Evolutionary conservation across 768 basidiomycete species (phyloP), one percentile per base, ranked within the genome.

Genomic region (Calvatia gigantea): DNA sequence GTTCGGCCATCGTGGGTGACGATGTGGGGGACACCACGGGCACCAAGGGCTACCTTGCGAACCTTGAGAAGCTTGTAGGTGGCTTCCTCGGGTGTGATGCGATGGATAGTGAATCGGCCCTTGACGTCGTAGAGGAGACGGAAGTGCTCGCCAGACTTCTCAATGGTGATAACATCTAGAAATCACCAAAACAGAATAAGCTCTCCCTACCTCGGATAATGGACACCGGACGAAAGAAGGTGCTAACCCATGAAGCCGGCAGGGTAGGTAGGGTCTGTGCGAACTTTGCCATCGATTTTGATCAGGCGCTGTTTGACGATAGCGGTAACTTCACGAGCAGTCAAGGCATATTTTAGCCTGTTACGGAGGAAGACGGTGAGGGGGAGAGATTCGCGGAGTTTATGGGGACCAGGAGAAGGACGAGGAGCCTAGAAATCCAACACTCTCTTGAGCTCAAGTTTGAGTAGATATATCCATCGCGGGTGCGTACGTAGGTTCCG

Each of bases 1-100:
- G 97, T 99, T 71, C 97, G 94, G 51, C 97, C 97, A 68, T 99
- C 97, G 79, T 99, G 97, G 63, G 96, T 98, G 75, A 98, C 92
- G 64, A 99, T 80, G 81, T 95, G 87, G 52, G 97, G 97, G 46
- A 99, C 94, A 64, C 94, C 94, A 70, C 91, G 90, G 63, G 84
- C 81, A 58, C 97, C 97, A 62, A 98, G 77, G 60, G 94, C 93
- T 38, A 96, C 89, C 65, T 85, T 88, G 72, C 85, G 85, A 66
- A 99, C 97, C 71, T 94, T 94, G 70, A 91, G 82, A 68, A 99
- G 92, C 76, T 98, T 98, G 86, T 94, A 98, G 65, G 81, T 78
- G 46, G 96, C 94, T 75, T 99, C 97, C 76, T 98, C 97, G 38
- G 89, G 83, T 52, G 94, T 94, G 83, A 99, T 98, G 67, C 97